These are phyloP conservation scores for Apiospora koreana DNA, from an alignment of 2,329 filamentous ascomycete species.

Conservation along the genomic window DNA sequence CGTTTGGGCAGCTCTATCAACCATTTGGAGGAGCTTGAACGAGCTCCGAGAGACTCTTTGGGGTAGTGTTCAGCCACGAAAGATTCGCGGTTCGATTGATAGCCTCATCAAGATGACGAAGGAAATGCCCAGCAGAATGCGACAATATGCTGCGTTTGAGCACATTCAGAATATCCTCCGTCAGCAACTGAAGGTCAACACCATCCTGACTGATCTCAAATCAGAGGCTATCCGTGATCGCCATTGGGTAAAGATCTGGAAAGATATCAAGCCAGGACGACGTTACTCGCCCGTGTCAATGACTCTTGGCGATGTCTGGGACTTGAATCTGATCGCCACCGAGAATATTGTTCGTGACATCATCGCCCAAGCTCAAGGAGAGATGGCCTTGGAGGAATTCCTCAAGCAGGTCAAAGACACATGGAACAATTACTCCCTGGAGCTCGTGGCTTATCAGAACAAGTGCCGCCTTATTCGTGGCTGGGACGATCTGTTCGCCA, in stretches of 20 bases:
- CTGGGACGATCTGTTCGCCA: conserved; percentile 97
- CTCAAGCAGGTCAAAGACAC: conserved; percentile 93
- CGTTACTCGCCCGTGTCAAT: conserved; percentile 92
- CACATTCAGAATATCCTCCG: conserved; percentile 92
- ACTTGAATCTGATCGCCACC: conserved; percentile 84
- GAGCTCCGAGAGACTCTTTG: conserved; percentile 90
- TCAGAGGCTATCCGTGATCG: conserved; percentile 95
- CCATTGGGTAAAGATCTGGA: conserved; percentile 98
- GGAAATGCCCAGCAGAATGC: conserved; percentile 98
- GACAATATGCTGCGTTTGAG: conserved; percentile 99
- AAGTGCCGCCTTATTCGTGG: conserved; percentile 96
- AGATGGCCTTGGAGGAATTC: conserved; percentile 98
- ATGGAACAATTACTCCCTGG: conserved; percentile 93
- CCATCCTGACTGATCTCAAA: conserved; percentile 84
- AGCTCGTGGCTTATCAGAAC: conserved; percentile 96
- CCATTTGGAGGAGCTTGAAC: conserved; percentile 95
- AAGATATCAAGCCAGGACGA: conserved; percentile 87
- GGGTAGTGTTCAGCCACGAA: conserved; percentile 93
- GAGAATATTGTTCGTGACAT: conserved; percentile 90
- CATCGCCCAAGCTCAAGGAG: conserved; percentile 92
- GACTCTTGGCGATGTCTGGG: conserved; percentile 98
- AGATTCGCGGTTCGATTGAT: conserved; percentile 86
- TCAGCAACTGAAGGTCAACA: conserved; percentile 87
- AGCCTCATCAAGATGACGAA: conserved; percentile 96
- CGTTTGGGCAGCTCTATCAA: conserved; percentile 93